Evolutionary conservation across 371 early-diverging fungal species (phyloP), one percentile per base, ranked within the genome.

Genomic region (Mucor plumbeus): DNA sequence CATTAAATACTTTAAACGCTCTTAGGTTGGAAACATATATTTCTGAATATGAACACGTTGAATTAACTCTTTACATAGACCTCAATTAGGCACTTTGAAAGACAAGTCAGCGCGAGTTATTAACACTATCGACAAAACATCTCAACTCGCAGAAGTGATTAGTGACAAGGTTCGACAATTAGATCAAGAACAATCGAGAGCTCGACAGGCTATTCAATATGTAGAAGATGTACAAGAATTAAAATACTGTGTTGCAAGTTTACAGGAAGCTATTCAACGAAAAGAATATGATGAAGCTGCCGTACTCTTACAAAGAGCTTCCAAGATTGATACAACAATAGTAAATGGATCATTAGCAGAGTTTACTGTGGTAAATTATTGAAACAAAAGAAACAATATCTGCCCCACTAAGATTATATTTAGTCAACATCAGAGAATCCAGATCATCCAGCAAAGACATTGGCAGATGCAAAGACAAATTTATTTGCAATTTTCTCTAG

Each of bases 271-370:
- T 0, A 88, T 95, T 76, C 73, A 74, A 7, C 74, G 70, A 21
- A 81, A 82, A 56, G 93, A 95, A 50, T 88, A 88, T 64, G 97
- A 96, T 53, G 80, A 86, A 17, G 95, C 94, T 0, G 95, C 94
- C 0, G 68, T 70, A 8, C 68, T 90, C 41, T 72, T 96, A 56
- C 86, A 91, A 68, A 85, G 87, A 40, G 91, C 89, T 40, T 86
- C 88, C 1, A 66, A 75, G 10, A 84, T 92, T 47, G 90, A 92
- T 63, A 68, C 77, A 3, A 63, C 71, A 5, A 85, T 91, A n/a
- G 73, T 95, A n/a, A 79, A 90, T 43, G 88, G 88, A 9, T 88
- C 92, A 5, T 86, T 93, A 68, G 88, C 88, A n/a, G 84, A 88
- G 69, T 87, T 88, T 56, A 87, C 89, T 0, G 85, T 84, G 65